These are phyloP conservation scores for Cladosporium austrohemisphaericum DNA, from an alignment of 2,329 filamentous ascomycete species.

Conservation along the genomic window DNA sequence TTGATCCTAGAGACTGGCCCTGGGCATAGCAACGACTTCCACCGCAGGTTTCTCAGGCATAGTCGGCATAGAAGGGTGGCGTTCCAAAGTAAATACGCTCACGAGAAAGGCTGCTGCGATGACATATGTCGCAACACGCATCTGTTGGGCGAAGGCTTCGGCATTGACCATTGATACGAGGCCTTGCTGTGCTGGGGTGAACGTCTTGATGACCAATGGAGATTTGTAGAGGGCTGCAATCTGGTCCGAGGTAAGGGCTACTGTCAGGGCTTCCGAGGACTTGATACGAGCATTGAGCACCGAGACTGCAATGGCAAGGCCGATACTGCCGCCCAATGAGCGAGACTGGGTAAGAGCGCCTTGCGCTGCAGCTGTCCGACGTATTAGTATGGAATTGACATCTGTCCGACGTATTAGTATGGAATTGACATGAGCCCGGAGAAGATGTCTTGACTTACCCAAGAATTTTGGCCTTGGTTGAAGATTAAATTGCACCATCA, in stretches of 20 bases:
- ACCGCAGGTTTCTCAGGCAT: too few species aligned
- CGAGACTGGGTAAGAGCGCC: slow-evolving; percentile 20
- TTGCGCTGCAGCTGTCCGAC: slow-evolving; percentile 20
- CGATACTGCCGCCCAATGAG: slow-evolving; percentile 20
- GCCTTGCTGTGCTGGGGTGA: neutral
- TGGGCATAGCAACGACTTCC: too few species aligned
- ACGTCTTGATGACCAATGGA: slow-evolving; percentile 14
- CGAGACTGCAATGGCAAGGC: slow-evolving; percentile 19
- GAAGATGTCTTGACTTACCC: too few species aligned
- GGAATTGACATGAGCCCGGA: neutral
- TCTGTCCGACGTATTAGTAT: neutral
- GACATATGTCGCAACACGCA: slow-evolving; percentile 22
- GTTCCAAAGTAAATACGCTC: slow-evolving; percentile 17
- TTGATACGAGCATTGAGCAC: slow-evolving; percentile 18
- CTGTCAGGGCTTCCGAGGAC: slow-evolving; percentile 11
- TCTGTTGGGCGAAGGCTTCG: slow-evolving; percentile 22
- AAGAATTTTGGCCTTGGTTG: neutral
- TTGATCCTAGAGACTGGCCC: too few species aligned
- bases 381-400: neutral
- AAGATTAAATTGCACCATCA: slow-evolving; percentile 14
- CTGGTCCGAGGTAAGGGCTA: slow-evolving; percentile 13
- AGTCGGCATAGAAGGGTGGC: too few species aligned
- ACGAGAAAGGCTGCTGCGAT: slow-evolving; percentile 19
- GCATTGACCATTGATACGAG: slow-evolving; percentile 15
- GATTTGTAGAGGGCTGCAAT: slow-evolving; percentile 12